Conservation (phyloP, 257 asterid genomes). For the Fraxinus cuspidata region DNA sequence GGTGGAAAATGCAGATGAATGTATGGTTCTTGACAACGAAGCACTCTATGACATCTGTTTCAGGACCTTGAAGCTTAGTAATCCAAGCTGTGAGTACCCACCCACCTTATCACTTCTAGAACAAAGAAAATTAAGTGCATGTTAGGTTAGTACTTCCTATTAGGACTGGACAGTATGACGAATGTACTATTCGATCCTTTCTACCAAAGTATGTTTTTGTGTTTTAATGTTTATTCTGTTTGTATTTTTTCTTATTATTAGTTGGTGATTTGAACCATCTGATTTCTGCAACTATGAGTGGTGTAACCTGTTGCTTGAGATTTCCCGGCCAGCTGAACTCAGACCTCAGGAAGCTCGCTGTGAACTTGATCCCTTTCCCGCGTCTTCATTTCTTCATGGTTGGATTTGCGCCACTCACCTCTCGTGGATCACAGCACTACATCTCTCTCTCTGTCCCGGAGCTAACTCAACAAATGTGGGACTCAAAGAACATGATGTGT, state of each 20-base stretch:
- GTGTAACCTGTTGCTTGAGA: constrained; percentile 82
- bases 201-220: neutral
- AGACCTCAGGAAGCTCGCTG: constrained; percentile 76
- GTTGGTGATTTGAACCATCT: constrained; percentile 89
- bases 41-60: constrained; percentile 88
- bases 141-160: neutral
- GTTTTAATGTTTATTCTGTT: neutral
- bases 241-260: constrained; percentile 31
- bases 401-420: constrained; percentile 86
- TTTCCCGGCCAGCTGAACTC: constrained; percentile 92
- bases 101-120: neutral
- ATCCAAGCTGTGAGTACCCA: constrained; percentile 79
- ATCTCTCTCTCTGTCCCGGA: constrained; percentile 85
- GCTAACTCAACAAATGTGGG: constrained; percentile 92
- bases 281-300: constrained; percentile 92
- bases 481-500: constrained; percentile 91
- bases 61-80: constrained; percentile 92
- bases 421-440: constrained; percentile 89
- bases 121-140: neutral
- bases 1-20: constrained; percentile 92
- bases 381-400: constrained; percentile 97
- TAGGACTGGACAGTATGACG: neutral
- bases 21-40: constrained; percentile 94
- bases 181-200: neutral
- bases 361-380: constrained; percentile 82